Conservation (phyloP, 176 grass and related monocot species). For the Bothriochloa decipiens region DNA sequence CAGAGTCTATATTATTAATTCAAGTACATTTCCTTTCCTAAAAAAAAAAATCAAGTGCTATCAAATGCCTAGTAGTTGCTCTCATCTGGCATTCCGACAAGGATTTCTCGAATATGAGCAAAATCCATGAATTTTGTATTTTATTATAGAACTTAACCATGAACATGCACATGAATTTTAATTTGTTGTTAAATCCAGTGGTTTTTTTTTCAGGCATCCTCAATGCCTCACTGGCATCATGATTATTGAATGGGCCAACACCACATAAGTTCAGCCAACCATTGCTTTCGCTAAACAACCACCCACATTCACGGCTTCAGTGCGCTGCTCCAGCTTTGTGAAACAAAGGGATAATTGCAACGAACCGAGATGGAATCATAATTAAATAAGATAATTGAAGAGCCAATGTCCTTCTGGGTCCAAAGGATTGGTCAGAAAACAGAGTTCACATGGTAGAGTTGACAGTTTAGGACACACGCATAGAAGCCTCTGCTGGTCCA, state of each 20-base stretch:
- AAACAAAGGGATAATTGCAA: conserved; percentile 15
- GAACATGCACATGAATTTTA: not conserved
- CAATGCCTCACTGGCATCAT: not conserved
- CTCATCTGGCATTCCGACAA: not conserved
- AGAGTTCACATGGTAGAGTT: not conserved
- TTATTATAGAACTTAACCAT: not conserved
- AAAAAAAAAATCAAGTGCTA: too few relatives aligned
- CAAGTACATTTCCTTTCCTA: too few relatives aligned
- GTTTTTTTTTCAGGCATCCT: not conserved
- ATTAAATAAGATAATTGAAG: conserved; percentile 11
- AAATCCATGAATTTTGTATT: not conserved
- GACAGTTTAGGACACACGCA: not conserved
- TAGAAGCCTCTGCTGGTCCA: not conserved
- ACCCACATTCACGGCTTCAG: not conserved
- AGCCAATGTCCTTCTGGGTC: not conserved
- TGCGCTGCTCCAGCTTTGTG: conserved; percentile 16
- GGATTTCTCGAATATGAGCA: not conserved
- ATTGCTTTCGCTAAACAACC: not conserved
- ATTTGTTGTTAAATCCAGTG: not conserved
- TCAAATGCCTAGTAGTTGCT: not conserved
- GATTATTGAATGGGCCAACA: not conserved
- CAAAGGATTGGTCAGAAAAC: not conserved
- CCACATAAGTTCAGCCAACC: not conserved
- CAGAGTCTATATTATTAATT: not conserved
- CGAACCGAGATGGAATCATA: not conserved